Evolutionary conservation across 2,329 filamentous ascomycete genomes (phyloP).

Genomic region (Xylariaceae sp.): DNA sequence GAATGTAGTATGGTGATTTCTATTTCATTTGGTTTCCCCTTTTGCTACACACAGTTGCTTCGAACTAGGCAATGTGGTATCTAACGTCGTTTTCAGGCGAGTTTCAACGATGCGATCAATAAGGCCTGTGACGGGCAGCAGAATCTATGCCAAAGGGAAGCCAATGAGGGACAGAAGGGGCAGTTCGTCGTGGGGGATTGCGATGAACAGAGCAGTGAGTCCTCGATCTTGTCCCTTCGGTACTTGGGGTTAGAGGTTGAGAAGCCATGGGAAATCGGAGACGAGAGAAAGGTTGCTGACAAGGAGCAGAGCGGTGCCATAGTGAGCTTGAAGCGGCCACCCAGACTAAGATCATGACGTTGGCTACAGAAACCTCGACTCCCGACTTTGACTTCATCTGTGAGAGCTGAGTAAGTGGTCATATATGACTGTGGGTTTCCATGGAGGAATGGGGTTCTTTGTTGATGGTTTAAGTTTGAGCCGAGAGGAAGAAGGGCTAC

Average conservation of each 20-base stretch:
- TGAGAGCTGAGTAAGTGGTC: constrained; percentile 8
- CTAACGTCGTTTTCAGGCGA: constrained; percentile 29
- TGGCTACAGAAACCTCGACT: constrained; percentile 4
- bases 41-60: too few species aligned
- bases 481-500: too few species aligned
- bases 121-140: constrained; percentile 49
- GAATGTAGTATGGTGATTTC: not conserved
- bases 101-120: constrained; percentile 42
- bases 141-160: constrained; percentile 43
- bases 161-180: constrained; percentile 32
- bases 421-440: not conserved
- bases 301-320: constrained; percentile 10
- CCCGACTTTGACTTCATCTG: constrained; percentile 17
- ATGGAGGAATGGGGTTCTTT: too few species aligned
- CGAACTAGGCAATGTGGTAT: not conserved
- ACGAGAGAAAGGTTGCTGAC: constrained; percentile 1
- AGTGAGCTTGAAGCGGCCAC: constrained; percentile 8
- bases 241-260: too few species aligned
- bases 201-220: constrained; percentile 45
- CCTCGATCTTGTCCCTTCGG: too few species aligned
- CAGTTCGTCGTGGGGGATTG: constrained; percentile 42
- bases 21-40: too few species aligned
- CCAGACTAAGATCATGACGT: constrained; percentile 16
- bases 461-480: too few species aligned
- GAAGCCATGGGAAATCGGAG: not conserved